Base-by-base conservation (phyloP, 495 filamentous ascomycete genomes). In the Platismatia glauca region DNA sequence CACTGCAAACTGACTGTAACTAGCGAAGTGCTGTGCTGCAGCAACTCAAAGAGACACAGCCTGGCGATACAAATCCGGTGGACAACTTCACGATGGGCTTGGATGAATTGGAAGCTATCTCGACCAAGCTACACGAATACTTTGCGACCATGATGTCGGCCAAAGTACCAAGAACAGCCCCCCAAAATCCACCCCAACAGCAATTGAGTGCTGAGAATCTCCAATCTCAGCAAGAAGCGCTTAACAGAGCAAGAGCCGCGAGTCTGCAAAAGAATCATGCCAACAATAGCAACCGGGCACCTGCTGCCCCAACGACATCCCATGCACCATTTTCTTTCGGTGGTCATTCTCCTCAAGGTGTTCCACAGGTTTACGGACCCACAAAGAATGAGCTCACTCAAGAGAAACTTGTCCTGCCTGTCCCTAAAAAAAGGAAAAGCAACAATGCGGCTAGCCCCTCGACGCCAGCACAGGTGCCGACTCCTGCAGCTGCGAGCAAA, bases 291-390 rank as follows among this genome's bases (percentile, higher is more conserved):
- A 77, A 79, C 58, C 74, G 78, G 61, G 75, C 81, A 20, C 80
- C 87, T 16, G 78, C 84, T 58, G 83, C 87, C 7, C 85, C 87
- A n/a, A 88, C 82, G 1, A 78, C 83, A 0, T 71, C 84, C 0
- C 81, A 87, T 48, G 79, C 85, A 43, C 83, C 86, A 0, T 89
- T 89, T 70, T 80, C 79, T 50, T 81, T 92, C 63, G 85, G 84
- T 27, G 79, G 81, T 11, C 82, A 86, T 46, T 89, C 90, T 38
- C 90, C 89, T 22, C 79, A 86, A 53, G 88, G 89, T 7, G 78
- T 85, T 29, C 88, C 90, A 18, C 79, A 78, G 60, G 71, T 71
- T 13, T 81, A 80, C 66, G 77, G 9, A 4, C 75, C 60, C 20
- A 58, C 35, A 9, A 74, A 79, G 9, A 74, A 73, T 8, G 72